Conservation (phyloP, 2,329 filamentous ascomycete species). For the Colletotrichum spaethianum region DNA sequence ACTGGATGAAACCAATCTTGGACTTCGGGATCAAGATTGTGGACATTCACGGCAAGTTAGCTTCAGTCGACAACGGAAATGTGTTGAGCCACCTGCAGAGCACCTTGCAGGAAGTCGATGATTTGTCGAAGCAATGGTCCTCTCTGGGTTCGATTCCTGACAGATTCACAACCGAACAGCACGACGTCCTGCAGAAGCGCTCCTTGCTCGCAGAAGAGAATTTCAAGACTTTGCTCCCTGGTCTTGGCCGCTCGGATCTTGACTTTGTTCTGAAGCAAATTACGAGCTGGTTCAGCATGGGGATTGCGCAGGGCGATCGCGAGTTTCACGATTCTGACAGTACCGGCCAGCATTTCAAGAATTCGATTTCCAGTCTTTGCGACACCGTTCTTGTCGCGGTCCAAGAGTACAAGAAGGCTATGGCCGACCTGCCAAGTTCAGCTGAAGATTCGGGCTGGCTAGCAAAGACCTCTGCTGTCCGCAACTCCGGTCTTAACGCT, state of each 20-base stretch:
- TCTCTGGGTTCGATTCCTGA: conserved; percentile 64
- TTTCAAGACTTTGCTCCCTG: conserved; percentile 1
- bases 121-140: conserved; percentile 57
- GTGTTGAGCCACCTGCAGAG: conserved; percentile 62
- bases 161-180: conserved; percentile 66
- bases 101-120: conserved; percentile 65
- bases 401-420: conserved; percentile 76
- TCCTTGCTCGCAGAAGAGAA: neutral
- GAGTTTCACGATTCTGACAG: neutral
- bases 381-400: conserved; percentile 85
- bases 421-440: conserved; percentile 65
- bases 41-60: conserved; percentile 76
- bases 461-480: conserved; percentile 33
- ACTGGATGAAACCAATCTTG: conserved; percentile 81
- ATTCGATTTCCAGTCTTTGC: conserved; percentile 73
- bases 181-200: conserved; percentile 48
- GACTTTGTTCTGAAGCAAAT: conserved; percentile 78
- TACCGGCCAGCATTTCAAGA: conserved; percentile 63
- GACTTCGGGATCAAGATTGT: conserved; percentile 74
- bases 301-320: neutral
- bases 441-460: conserved; percentile 74
- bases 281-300: conserved; percentile 66
- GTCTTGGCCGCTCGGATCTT: conserved; percentile 65
- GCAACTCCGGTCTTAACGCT: conserved; percentile 25
- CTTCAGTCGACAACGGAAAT: conserved; percentile 62